Evolutionary conservation across 106 monocot genomes (phyloP).

Genomic region (Phalaenopsis aphrodite): DNA sequence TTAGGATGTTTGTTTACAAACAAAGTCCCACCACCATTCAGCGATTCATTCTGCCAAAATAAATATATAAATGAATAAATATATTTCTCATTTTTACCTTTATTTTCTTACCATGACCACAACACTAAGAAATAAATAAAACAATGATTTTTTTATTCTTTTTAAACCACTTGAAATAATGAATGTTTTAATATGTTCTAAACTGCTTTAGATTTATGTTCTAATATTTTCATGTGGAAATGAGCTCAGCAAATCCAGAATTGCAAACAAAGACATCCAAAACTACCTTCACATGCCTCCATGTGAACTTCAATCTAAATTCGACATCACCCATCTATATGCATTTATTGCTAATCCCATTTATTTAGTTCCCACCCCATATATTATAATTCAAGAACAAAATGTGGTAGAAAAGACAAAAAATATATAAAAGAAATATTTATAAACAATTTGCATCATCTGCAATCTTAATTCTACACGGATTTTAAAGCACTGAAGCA

Average conservation of each 20-base stretch:
- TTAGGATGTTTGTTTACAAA: conserved; percentile 80
- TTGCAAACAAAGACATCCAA: neutral
- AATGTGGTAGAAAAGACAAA: neutral
- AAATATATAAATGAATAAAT: neutral
- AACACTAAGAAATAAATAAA: neutral
- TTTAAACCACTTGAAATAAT: neutral
- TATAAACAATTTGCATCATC: neutral
- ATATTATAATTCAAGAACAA: neutral
- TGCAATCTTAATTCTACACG: too few species aligned
- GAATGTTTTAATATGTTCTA: neutral
- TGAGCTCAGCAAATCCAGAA: neutral
- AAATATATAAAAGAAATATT: neutral
- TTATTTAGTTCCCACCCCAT: neutral
- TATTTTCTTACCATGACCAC: neutral
- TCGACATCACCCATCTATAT: neutral
- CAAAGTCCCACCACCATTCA: conserved; percentile 90
- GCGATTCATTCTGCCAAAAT: conserved; percentile 67
- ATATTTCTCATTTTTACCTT: neutral
- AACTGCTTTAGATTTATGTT: neutral
- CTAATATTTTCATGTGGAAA: neutral
- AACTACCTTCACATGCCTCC: conserved; percentile 2
- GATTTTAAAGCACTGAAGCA: too few species aligned
- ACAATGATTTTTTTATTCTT: neutral
- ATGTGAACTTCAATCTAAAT: conserved; percentile 1
- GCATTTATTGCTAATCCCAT: neutral